phyloP scores from a whole-genome alignment of 1,139 yeast species.

The Candida neerlandica region DNA sequence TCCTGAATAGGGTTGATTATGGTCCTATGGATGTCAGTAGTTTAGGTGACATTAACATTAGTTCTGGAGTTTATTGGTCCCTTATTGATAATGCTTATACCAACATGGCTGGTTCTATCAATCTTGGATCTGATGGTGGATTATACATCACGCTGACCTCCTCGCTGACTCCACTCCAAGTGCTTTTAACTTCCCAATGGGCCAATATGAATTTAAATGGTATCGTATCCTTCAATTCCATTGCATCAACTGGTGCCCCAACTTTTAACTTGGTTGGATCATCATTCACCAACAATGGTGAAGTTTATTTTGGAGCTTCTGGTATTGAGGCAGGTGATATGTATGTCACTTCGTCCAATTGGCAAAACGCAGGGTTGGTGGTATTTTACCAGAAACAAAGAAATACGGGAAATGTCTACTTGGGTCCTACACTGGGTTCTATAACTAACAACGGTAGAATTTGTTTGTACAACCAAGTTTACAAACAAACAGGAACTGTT shows the following conservation, averaged over 20 bases:
- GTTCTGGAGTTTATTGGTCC: not conserved
- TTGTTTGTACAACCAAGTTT: not conserved
- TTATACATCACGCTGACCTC: not conserved
- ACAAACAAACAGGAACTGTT: not conserved
- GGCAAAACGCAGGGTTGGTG: not conserved
- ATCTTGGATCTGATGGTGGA: not conserved
- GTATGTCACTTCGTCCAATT: not conserved
- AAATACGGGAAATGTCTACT: not conserved
- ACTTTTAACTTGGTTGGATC: not conserved
- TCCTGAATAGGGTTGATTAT: no score
- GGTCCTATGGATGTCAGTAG: no score
- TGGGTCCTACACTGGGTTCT: not conserved
- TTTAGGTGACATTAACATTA: not conserved
- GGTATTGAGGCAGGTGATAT: not conserved
- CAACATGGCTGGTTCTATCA: not conserved
- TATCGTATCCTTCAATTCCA: no score
- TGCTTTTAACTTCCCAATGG: no score
- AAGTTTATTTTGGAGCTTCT: not conserved
- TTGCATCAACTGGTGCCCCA: no score
- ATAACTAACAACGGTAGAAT: not conserved
- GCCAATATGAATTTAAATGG: no score
- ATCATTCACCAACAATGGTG: not conserved
- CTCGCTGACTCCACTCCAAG: not conserved
- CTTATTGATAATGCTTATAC: not conserved
- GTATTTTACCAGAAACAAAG: not conserved